Evolutionary conservation across 148 eudicot species (phyloP), one percentile per base, ranked within the genome.

Genomic region (Silene latifolia): DNA sequence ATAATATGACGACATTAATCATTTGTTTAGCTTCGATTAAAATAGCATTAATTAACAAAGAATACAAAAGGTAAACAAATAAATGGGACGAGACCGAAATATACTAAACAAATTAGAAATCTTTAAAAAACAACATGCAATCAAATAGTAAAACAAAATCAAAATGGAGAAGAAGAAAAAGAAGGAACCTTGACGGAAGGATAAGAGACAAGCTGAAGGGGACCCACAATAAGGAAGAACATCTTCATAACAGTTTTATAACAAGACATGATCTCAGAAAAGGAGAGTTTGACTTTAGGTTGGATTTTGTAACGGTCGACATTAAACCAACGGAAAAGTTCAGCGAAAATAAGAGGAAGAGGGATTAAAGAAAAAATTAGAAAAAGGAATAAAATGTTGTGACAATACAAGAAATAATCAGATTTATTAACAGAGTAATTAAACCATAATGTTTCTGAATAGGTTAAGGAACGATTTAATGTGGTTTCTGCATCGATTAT

Each of bases 311-410:
- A 91, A 4, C 69, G 56, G 20, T 80, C 79, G 63, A 91, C 24
- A 32, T 77, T 81, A 11, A 56, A 15, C 56, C 69, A 65, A 0
- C 79, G 64, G 48, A 82, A 27, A 46, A 80, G 14, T 39, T 94
- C 97, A 20, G 86, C 72, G 21, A 83, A 24, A 46, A 85, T 24
- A 73, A 87, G 82, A 23, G 86, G 88, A 7, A 88, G 71, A 3
- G 98, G 98, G 19, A 83, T 56, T 35, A 84, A 25, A n/a, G 98
- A 83, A 83, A 88, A 94, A 54, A 94, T 42, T 24, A 80, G 7
- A 82, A 94, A 94, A 62, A 94, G 88, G 75, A 94, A 90, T 27
- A 91, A 67, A 48, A 90, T 87, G 88, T 91, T 90, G 80, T 91
- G 97, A 80, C 96, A 91, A 79, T 82, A 94, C 24, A 94, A 83